These are phyloP conservation scores for Boletus coccyginus DNA, from an alignment of 768 basidiomycete species.

Conservation along the genomic window DNA sequence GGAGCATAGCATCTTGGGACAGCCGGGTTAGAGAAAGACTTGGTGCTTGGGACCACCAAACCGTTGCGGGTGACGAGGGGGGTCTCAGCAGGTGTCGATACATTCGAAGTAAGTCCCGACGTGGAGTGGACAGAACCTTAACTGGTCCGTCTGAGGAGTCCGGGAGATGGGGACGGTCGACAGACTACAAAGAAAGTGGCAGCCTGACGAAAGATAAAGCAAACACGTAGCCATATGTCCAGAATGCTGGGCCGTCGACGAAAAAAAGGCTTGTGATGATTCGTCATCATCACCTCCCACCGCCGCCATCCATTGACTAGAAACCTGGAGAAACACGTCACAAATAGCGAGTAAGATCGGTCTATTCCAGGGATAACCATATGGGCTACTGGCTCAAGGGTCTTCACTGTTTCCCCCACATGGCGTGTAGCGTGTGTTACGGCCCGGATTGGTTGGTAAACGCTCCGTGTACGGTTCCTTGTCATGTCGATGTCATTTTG, in stretches of 20 bases:
- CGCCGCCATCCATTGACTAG: neutral
- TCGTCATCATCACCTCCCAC: neutral
- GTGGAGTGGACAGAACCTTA: neutral
- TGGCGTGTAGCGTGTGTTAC: neutral
- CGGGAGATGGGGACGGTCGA: neutral
- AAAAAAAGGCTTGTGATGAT: neutral
- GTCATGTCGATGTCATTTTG: neutral
- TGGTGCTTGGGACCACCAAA: no score
- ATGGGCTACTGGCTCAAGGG: neutral
- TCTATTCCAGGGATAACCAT: neutral
- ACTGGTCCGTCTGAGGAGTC: no score
- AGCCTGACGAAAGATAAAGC: neutral
- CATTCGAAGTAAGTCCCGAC: neutral
- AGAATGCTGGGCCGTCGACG: neutral
- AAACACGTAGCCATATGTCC: neutral
- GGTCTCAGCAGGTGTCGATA: no score
- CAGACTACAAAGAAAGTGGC: neutral
- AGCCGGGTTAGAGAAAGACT: no score
- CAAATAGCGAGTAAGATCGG: neutral
- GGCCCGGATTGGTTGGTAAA: neutral
- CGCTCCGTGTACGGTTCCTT: neutral
- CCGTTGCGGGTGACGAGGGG: no score
- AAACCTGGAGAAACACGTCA: neutral
- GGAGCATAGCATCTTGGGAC: no score
- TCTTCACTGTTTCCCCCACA: neutral